Percentiles rank a stretch among this genome's conserved stretches.
phyloP scores from a whole-genome alignment of 2,329 filamentous ascomycete genomes.

The Exophiala viscosa region DNA sequence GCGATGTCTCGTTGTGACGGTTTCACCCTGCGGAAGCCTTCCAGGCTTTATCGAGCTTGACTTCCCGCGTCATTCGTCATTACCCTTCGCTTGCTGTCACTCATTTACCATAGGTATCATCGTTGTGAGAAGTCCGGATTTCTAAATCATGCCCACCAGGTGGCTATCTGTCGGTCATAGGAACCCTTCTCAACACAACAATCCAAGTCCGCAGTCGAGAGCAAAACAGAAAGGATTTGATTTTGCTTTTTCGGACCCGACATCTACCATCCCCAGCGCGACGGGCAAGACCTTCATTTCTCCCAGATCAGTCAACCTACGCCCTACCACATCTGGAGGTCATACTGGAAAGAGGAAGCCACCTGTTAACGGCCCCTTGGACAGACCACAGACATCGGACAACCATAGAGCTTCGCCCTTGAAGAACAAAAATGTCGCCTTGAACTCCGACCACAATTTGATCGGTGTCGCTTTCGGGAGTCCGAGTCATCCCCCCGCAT shows the following conservation, averaged over 20 bases:
- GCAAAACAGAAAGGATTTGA: slow-evolving; percentile 21
- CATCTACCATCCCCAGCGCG: slow-evolving; percentile 4
- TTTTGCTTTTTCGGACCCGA: slow-evolving; percentile 22
- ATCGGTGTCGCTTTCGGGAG: slow-evolving; percentile 76
- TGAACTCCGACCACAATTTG: slow-evolving; percentile 39
- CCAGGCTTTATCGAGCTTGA: slow-evolving; percentile 4
- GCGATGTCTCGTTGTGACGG: slow-evolving; percentile 17
- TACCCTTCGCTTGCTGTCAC: slow-evolving; percentile 7
- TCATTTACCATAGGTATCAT: slow-evolving; percentile 10
- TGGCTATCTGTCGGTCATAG: slow-evolving; percentile 21
- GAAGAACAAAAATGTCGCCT: slow-evolving; percentile 9
- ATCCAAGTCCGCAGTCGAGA: slow-evolving; percentile 6
- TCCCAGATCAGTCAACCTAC: slow-evolving; percentile 8
- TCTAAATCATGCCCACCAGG: slow-evolving; percentile 19
- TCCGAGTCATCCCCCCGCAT: slow-evolving; percentile 43
- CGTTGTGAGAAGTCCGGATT: slow-evolving; percentile 2
- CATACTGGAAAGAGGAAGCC: slow-evolving; percentile 14
- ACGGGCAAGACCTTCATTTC: not conserved
- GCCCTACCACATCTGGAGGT: slow-evolving; percentile 19
- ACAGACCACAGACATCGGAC: slow-evolving; percentile 22
- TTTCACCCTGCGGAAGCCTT: slow-evolving; percentile 15
- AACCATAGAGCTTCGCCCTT: slow-evolving; percentile 9
- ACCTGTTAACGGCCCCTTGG: slow-evolving; percentile 8
- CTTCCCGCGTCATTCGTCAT: slow-evolving; percentile 12
- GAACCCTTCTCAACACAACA: slow-evolving; percentile 12